Percentiles rank a stretch among this genome's conserved stretches.
phyloP scores from a whole-genome alignment of 2,329 filamentous ascomycete genomes.

The Epicoccum sorghinum region DNA sequence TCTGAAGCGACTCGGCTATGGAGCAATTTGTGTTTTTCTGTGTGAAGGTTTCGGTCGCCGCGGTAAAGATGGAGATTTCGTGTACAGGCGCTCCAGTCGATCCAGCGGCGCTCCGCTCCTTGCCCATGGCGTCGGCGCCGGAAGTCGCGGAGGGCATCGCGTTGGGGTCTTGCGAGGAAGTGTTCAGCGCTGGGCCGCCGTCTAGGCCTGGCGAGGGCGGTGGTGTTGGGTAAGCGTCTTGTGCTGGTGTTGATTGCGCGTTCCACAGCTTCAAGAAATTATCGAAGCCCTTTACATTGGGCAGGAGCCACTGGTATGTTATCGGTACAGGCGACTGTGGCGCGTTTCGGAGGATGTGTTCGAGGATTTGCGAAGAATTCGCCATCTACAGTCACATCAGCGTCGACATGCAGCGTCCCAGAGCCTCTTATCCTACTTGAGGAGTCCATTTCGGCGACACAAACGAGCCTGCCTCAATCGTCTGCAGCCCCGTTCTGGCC shows the following conservation, averaged over 20 bases:
- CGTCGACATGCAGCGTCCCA: constrained; percentile 46
- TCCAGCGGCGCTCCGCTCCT: constrained; percentile 9
- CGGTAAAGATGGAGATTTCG: constrained; percentile 80
- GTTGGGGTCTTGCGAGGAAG: constrained; percentile 52
- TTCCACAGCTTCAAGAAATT: constrained; percentile 63
- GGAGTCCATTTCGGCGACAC: constrained; percentile 86
- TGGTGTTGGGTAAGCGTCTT: constrained; percentile 58
- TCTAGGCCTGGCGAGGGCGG: constrained; percentile 46
- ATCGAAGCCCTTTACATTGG: constrained; percentile 74
- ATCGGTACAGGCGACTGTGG: constrained; percentile 62
- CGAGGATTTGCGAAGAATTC: constrained; percentile 75
- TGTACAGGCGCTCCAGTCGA: constrained; percentile 27
- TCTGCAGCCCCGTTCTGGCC: constrained; percentile 69
- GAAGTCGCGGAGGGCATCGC: constrained; percentile 48
- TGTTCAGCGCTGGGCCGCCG: constrained; percentile 49
- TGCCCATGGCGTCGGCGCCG: constrained; percentile 42
- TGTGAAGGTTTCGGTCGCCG: constrained; percentile 81
- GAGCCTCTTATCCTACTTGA: constrained; percentile 59
- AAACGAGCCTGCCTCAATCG: constrained; percentile 83
- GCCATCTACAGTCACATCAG: constrained; percentile 66
- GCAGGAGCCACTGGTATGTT: constrained; percentile 80
- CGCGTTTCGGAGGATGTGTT: constrained; percentile 67
- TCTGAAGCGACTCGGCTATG: constrained; percentile 73
- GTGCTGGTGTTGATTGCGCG: constrained; percentile 45
- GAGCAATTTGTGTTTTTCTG: constrained; percentile 83